Conservation (phyloP, 495 filamentous ascomycete species). For the Penicillium nucicola region DNA sequence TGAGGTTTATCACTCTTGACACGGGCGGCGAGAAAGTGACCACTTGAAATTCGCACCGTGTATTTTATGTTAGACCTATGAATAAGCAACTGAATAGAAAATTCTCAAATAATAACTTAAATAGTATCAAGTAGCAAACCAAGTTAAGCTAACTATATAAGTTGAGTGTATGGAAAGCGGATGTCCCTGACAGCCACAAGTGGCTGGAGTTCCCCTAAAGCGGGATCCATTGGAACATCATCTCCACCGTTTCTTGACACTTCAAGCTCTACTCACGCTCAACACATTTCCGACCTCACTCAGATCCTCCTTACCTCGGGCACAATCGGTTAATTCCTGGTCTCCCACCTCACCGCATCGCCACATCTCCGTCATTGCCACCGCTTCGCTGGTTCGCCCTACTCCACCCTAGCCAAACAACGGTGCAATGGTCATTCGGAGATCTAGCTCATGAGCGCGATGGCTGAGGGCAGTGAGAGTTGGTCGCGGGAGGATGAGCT, state of each 20-base stretch:
- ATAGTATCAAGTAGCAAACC: too few species aligned
- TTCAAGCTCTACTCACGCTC: conserved; percentile 1
- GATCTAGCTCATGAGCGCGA: conserved; percentile 49
- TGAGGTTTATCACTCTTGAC: too few species aligned
- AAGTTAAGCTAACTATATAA: too few species aligned
- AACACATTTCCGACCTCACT: neutral
- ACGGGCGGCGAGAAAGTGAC: too few species aligned
- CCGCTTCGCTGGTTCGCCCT: conserved; percentile 7
- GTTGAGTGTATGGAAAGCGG: too few species aligned
- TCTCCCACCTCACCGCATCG: neutral
- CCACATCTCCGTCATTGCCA: neutral
- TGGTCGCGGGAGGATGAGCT: conserved; percentile 48
- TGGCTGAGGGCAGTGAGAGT: conserved; percentile 45
- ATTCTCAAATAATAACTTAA: too few species aligned
- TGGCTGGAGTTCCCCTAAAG: conserved; percentile 19
- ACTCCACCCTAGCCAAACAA: conserved; percentile 6
- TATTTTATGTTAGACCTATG: too few species aligned
- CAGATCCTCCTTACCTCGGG: neutral
- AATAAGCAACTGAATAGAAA: too few species aligned
- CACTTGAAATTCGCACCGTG: too few species aligned
- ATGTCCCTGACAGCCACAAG: conserved; percentile 14
- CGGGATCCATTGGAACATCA: conserved; percentile 17
- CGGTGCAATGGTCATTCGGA: conserved; percentile 45
- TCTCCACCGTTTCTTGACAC: conserved; percentile 25
- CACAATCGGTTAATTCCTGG: neutral